Evolutionary conservation across 352 stramenopile genomes (phyloP).

Genomic region (Saprolegnia parasitica): DNA sequence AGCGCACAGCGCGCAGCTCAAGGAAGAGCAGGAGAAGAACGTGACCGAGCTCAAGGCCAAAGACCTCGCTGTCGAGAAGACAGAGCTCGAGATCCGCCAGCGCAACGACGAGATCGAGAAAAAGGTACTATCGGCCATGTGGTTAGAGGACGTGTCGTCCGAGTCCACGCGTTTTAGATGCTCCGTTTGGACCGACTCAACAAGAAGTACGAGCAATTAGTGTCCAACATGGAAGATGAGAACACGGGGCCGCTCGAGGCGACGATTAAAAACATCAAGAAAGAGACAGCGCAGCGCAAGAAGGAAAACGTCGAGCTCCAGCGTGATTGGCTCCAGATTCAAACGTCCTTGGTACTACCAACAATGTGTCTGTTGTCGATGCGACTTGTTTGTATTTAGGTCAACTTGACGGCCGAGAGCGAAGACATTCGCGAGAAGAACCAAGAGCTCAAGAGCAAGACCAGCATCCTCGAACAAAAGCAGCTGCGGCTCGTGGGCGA

Average conservation of each 20-base stretch:
- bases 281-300: conserved; percentile 75
- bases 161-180: conserved; percentile 41
- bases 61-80: conserved; percentile 86
- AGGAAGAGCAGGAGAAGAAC: conserved; percentile 73
- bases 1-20: conserved; percentile 81
- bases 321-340: conserved; percentile 86
- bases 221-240: conserved; percentile 85
- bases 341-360: conserved; percentile 74
- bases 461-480: conserved; percentile 88
- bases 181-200: conserved; percentile 90
- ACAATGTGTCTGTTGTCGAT: too few species aligned
- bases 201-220: conserved; percentile 91
- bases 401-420: conserved; percentile 81
- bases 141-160: background rate
- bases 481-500: conserved; percentile 83
- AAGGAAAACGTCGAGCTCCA: conserved; percentile 74
- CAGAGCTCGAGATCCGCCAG: conserved; percentile 91
- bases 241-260: conserved; percentile 91
- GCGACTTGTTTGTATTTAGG: too few species aligned
- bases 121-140: conserved; percentile 47
- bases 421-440: conserved; percentile 86
- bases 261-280: conserved; percentile 90
- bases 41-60: conserved; percentile 83
- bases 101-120: conserved; percentile 95
- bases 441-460: conserved; percentile 86